Conservation (phyloP, 345 rosid species). For the Carallia brachiata region DNA sequence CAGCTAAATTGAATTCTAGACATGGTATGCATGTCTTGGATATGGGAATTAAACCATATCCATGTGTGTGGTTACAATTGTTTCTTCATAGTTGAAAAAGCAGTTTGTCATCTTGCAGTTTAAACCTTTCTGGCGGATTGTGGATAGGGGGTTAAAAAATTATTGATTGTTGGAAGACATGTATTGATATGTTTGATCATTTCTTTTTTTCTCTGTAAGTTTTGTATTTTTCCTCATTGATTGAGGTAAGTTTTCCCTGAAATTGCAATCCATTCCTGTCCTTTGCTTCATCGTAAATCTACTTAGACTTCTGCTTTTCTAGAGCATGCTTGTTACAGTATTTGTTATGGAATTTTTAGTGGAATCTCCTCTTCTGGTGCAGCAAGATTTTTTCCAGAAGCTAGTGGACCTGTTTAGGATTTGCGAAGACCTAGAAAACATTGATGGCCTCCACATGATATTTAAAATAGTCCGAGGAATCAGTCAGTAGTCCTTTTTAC, state of each 20-base stretch:
- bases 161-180: background rate
- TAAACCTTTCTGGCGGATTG: background rate
- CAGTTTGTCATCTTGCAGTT: background rate
- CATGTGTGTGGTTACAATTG: no score
- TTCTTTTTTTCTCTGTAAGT: background rate
- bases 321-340: background rate
- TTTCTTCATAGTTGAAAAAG: no score
- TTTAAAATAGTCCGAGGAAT: slow-evolving; percentile 80
- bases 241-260: no score
- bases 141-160: background rate
- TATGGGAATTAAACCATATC: no score
- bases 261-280: no score
- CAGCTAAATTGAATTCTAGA: no score
- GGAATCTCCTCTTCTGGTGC: slow-evolving; percentile 38
- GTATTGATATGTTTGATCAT: background rate
- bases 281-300: background rate
- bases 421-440: slow-evolving; percentile 64
- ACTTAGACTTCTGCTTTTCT: background rate
- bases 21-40: no score
- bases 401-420: slow-evolving; percentile 68
- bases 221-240: no score
- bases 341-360: background rate
- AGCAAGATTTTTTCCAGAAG: slow-evolving; percentile 76
- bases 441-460: slow-evolving; percentile 74
- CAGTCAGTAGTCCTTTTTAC: slow-evolving; percentile 47